These are phyloP conservation scores for Kuraishia hungarica DNA, from an alignment of 805 yeast genomes.

Conservation along the genomic window DNA sequence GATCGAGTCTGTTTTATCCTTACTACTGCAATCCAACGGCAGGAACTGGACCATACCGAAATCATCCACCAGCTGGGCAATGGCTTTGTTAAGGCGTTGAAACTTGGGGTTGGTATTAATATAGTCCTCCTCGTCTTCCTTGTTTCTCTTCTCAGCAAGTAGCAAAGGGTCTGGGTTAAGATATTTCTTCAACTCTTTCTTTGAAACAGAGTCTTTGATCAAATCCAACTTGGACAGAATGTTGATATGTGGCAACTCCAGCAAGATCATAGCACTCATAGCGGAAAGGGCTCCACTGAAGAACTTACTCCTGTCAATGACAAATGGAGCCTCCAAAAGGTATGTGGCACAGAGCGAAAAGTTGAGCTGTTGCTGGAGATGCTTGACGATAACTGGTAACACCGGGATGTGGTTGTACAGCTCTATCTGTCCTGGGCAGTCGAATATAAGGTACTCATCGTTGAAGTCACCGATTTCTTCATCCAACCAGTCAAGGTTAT, in stretches of 20 bases:
- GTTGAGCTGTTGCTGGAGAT: constrained; percentile 68
- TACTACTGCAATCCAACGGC: constrained; percentile 64
- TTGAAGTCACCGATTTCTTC: constrained; percentile 94
- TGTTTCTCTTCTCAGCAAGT: constrained; percentile 35
- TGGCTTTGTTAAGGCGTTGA: constrained; percentile 63
- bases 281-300: constrained; percentile 95
- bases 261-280: constrained; percentile 94
- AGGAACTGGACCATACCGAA: constrained; percentile 98
- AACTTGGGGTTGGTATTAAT: constrained; percentile 43
- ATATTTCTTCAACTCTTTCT: constrained; percentile 71
- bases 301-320: constrained; percentile 83
- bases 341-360: constrained; percentile 91
- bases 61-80: constrained; percentile 89
- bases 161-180: constrained; percentile 88
- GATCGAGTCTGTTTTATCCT: constrained; percentile 62
- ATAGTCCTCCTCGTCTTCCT: constrained; percentile 14
- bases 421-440: constrained; percentile 97
- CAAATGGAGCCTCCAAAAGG: constrained; percentile 88
- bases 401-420: constrained; percentile 92
- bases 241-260: constrained; percentile 93
- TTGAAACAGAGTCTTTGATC: constrained; percentile 69
- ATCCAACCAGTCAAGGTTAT: constrained; percentile 94
- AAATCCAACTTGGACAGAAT: constrained; percentile 82
- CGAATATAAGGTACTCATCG: constrained; percentile 90
- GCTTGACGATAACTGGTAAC: constrained; percentile 81